A percentile compares a stretch with the other conserved stretches of the same genome.
Conservation (phyloP, 169 alveolate genomes). For the Cryptosporidium xiaoi region DNA sequence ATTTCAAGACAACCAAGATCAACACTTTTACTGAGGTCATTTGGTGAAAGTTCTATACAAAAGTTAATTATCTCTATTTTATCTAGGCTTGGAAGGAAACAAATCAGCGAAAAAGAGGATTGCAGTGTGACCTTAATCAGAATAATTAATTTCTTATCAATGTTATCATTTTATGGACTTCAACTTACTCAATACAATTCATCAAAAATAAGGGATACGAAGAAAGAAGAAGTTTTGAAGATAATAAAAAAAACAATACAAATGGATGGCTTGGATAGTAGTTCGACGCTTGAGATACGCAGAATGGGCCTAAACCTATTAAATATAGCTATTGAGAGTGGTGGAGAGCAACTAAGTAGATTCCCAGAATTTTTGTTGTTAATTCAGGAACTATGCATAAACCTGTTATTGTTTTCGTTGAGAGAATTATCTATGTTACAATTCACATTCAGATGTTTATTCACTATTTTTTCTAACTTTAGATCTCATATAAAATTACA, state of each 20-base stretch:
- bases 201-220: background rate
- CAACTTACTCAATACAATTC: background rate
- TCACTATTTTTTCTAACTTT: constrained; percentile 32
- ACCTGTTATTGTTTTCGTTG: constrained; percentile 11
- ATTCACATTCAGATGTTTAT: constrained; percentile 19
- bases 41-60: constrained; percentile 43
- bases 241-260: constrained; percentile 35
- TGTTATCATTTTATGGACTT: constrained; percentile 34
- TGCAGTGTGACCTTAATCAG: background rate
- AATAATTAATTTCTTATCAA: constrained; percentile 42
- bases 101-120: background rate
- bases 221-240: constrained; percentile 15
- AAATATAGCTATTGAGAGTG: constrained; percentile 65
- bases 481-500: constrained; percentile 32
- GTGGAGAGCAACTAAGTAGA: constrained; percentile 7
- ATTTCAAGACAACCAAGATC: constrained; percentile 72
- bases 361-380: constrained; percentile 7
- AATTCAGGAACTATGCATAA: constrained; percentile 23
- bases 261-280: constrained; percentile 25
- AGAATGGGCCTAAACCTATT: constrained; percentile 51
- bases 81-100: background rate
- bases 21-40: constrained; percentile 46
- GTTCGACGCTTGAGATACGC: constrained; percentile 19
- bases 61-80: constrained; percentile 12
- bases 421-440: constrained; percentile 43